phyloP scores from a whole-genome alignment of 495 filamentous ascomycete species.

The Apiosordaria backusii region DNA sequence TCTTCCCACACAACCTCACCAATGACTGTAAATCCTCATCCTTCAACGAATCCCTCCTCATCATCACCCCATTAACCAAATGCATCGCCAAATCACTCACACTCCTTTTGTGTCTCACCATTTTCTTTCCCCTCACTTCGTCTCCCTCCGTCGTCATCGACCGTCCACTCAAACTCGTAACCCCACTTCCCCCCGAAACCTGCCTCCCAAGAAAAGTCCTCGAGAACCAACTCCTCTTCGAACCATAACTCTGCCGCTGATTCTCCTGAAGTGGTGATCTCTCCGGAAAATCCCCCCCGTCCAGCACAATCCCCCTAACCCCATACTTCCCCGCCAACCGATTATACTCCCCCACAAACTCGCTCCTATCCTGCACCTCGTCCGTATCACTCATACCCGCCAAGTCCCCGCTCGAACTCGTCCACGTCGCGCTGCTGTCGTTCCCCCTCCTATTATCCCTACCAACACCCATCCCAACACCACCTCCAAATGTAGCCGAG shows the following conservation, averaged over 20 bases:
- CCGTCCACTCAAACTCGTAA: slow-evolving; percentile 26
- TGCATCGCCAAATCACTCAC: slow-evolving; percentile 52
- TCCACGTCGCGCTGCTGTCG: slow-evolving; percentile 44
- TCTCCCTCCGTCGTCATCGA: slow-evolving; percentile 38
- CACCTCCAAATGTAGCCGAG: slow-evolving; percentile 17
- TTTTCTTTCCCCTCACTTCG: slow-evolving; percentile 27
- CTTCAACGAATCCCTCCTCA: slow-evolving; percentile 55
- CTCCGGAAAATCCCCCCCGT: slow-evolving; percentile 26
- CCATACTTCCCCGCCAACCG: slow-evolving; percentile 33
- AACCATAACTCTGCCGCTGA: not conserved
- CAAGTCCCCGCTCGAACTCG: slow-evolving; percentile 39
- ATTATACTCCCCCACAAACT: slow-evolving; percentile 53
- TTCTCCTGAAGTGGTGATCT: slow-evolving; percentile 10
- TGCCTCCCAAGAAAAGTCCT: slow-evolving; percentile 31
- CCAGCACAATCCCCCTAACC: slow-evolving; percentile 14
- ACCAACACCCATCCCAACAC: too few relatives aligned
- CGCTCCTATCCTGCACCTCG: slow-evolving; percentile 38
- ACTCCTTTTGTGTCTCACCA: slow-evolving; percentile 40
- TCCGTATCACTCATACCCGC: slow-evolving; percentile 36
- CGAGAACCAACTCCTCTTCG: slow-evolving; percentile 33
- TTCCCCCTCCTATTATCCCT: slow-evolving; percentile 18
- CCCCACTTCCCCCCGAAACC: slow-evolving; percentile 23
- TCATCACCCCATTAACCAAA: slow-evolving; percentile 42
- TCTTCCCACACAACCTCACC: slow-evolving; percentile 70
- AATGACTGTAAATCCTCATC: slow-evolving; percentile 61